These are phyloP conservation scores for Pythium utonaiense DNA, from an alignment of 352 stramenopile genomes.

Conservation along the genomic window DNA sequence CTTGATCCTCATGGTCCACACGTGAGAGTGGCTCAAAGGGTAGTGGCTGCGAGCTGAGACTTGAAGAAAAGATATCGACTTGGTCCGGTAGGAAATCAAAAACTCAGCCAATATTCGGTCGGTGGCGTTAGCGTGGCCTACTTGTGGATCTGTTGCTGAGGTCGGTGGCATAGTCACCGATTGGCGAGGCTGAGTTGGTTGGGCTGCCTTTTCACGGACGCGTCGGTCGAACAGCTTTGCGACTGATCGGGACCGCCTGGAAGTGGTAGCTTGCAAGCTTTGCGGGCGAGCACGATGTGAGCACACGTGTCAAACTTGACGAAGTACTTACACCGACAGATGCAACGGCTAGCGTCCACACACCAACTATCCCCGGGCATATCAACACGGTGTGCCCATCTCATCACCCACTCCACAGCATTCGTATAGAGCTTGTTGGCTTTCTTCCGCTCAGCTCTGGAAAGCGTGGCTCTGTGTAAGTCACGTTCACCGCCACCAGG, in stretches of 20 bases:
- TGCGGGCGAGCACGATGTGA: neutral
- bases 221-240: neutral
- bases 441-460: neutral
- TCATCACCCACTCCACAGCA: neutral
- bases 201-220: neutral
- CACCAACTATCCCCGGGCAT: neutral
- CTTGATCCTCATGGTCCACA: no score
- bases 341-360: neutral
- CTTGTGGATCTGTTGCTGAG: no score
- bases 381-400: neutral
- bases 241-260: no score
- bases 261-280: neutral
- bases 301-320: neutral
- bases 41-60: no score
- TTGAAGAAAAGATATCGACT: no score
- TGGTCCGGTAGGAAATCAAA: no score
- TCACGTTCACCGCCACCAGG: neutral
- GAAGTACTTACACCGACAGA: neutral
- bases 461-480: no score
- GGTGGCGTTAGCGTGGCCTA: no score
- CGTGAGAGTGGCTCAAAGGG: no score
- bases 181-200: no score
- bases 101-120: no score
- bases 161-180: no score
- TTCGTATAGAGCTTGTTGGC: neutral